Base-by-base conservation (phyloP, 208 protist species). In the Trypanosoma theileri region DNA sequence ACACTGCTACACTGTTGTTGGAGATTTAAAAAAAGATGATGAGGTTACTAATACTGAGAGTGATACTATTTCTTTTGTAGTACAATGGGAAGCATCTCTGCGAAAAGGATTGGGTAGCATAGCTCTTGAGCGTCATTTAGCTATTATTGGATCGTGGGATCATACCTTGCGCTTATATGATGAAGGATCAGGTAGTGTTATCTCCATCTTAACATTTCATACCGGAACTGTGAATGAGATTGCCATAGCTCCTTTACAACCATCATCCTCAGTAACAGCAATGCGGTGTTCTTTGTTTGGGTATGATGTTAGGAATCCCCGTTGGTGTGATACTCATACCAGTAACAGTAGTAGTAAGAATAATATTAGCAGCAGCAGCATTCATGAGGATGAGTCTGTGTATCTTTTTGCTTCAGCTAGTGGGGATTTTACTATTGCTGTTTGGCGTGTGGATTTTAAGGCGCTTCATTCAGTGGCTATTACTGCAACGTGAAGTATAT, bases 381-480 rank as follows among this genome's bases (percentile, higher is more conserved):
- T 26, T 4, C 12, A 71, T 35, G 74, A 19, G 58, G 66, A 63
- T 61, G 71, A 26, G 46, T 59, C 16, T 41, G 78, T 94, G 16
- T 88, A 89, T 63, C 48, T 94, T 24, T 94, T 91, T 67, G 79
- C 79, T 41, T 88, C 85, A 4, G 80, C 70, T 14, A 85, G 88
- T 59, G 82, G 82, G 26, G 88, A 91, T 66, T 73, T 76, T 35
- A 81, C 76, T 14, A 73, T 94, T 59, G 82, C 85, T 9, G 17
- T 94, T 21, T 94, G 88, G 85, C 85, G 83, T 21, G 69, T 94
- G 0, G 88, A 94, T 53, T 84, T 94, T 57, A 71, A 70, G 22
- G 53, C 79, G 12, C 48, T 88, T 17, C 52, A 53, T 45, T 67
- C 79, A 22, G 28, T 50, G 13, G n/a, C 44, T 9, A 35, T 56